Evolutionary conservation across 176 grass and related monocot genomes (phyloP), one percentile per base, ranked within the genome.

Genomic region (Cymbopogon citratus): DNA sequence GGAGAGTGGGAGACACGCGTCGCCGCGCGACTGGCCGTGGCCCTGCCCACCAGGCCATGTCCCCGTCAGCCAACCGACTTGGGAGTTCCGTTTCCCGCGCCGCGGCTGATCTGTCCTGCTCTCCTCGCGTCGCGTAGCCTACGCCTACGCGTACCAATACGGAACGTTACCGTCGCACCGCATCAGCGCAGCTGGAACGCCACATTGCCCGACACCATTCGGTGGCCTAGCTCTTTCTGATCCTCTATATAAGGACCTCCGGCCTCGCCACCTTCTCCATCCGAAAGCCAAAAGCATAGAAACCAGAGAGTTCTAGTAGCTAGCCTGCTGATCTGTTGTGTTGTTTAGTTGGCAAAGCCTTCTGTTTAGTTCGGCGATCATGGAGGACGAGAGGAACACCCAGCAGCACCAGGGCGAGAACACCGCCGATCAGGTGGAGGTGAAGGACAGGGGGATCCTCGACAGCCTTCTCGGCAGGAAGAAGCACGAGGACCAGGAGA

Each of bases 361-460:
- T 87, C 62, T 63, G 46, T 51, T 54, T 15, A 45, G 26, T 54
- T 19, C 57, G 27, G 51, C 71, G 49, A 77, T 51, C 74, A 95
- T 93, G 92, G 88, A 87, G 87, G 95, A 91, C 1, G 90, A 95
- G 72, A 87, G 86, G 87, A 89, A 61, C 83, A 83, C 60, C 79
- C 89, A 91, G 64, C 27, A 39, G 35, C 66, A 78, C 76, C 83
- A 84, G 56, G 54, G 67, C 27, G 69, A 84, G 77, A 81, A 16
- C 33, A 16, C 18, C 10, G 75, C 40, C 15, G 84, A 85, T 4
- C 81, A 91, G 85, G 73, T 79, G 76, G 92, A 93, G 87, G 87
- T 95, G 74, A 87, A 89, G 51, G 88, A 90, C 38, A 90, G 92
- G 80, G 90, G 95, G 0, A 23, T 98, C 62, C 87, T 98, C 15